Conservation (phyloP, 306 rosid species). For the Morella rubra region DNA sequence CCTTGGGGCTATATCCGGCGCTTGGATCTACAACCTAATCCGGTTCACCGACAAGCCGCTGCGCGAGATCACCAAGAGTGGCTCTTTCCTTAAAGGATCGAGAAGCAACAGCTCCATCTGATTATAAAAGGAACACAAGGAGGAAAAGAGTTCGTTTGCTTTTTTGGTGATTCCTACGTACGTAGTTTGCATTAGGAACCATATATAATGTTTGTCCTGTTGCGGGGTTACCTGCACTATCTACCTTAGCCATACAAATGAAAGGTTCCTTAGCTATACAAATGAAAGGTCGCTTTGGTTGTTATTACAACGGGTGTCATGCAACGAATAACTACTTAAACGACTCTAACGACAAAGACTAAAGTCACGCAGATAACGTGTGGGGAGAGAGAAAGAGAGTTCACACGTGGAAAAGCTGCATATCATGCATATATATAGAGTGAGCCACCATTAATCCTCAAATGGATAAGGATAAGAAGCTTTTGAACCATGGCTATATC, state of each 20-base stretch:
- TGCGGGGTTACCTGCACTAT: too few species aligned
- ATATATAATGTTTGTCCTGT: too few species aligned
- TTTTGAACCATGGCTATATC: too few species aligned
- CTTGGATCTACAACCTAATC: neutral
- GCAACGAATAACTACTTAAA: neutral
- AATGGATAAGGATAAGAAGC: constrained; percentile 3
- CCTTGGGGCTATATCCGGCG: neutral
- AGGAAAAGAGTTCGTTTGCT: too few species aligned
- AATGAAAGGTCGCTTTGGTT: too few species aligned
- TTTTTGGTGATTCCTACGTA: too few species aligned
- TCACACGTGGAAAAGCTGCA: neutral
- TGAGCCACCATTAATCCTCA: neutral
- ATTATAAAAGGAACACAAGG: too few species aligned
- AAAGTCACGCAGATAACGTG: neutral
- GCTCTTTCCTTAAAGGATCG: neutral
- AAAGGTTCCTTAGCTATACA: too few species aligned
- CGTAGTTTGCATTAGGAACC: too few species aligned
- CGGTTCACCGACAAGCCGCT: neutral
- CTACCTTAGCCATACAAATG: too few species aligned
- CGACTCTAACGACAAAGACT: neutral
- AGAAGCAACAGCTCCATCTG: neutral
- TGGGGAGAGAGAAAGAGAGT: neutral
- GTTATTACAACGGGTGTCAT: too few species aligned
- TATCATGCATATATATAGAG: neutral
- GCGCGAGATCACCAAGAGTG: neutral